A percentile compares a stretch with the other conserved stretches of the same genome.
These are phyloP conservation scores for Cryptosporidium ryanae DNA, from an alignment of 169 alveolate genomes.

Conservation along the genomic window DNA sequence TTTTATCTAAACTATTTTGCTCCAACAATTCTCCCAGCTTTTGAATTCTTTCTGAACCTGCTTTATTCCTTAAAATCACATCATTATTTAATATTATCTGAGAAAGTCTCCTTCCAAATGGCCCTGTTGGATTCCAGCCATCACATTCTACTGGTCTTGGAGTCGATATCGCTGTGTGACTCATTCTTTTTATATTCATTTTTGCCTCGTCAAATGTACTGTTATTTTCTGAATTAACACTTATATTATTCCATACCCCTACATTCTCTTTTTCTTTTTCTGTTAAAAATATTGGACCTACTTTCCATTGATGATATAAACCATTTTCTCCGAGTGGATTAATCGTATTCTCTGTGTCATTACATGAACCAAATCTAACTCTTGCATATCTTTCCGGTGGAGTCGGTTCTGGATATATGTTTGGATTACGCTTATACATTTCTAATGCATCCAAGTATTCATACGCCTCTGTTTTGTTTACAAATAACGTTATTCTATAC, in stretches of 20 bases:
- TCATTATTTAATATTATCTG: constrained; percentile 23
- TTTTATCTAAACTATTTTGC: constrained; percentile 36
- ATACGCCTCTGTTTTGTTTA: constrained; percentile 76
- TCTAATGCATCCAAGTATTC: constrained; percentile 75
- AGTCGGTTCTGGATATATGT: constrained; percentile 62
- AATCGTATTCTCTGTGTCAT: constrained; percentile 29
- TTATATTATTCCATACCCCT: constrained; percentile 23
- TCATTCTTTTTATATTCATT: constrained; percentile 21
- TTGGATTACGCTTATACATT: constrained; percentile 20
- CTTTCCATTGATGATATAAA: constrained; percentile 78
- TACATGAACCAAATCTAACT: constrained; percentile 80
- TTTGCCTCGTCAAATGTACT: background rate
- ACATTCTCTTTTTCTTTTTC: constrained; percentile 40
- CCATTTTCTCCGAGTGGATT: constrained; percentile 75
- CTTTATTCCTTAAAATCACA: background rate
- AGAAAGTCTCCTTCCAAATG: constrained; percentile 78
- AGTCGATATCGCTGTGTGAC: constrained; percentile 57
- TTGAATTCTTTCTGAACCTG: background rate
- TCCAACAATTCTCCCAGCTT: constrained; percentile 30
- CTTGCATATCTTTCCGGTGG: constrained; percentile 80
- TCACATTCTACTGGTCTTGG: constrained; percentile 80
- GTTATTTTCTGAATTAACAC: background rate
- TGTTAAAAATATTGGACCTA: constrained; percentile 77
- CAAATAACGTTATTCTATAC: constrained; percentile 78
- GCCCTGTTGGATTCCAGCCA: constrained; percentile 81